Percentiles rank a stretch among this genome's conserved stretches.
Conservation (phyloP, 495 filamentous ascomycete species). For the Letharia lupina region DNA sequence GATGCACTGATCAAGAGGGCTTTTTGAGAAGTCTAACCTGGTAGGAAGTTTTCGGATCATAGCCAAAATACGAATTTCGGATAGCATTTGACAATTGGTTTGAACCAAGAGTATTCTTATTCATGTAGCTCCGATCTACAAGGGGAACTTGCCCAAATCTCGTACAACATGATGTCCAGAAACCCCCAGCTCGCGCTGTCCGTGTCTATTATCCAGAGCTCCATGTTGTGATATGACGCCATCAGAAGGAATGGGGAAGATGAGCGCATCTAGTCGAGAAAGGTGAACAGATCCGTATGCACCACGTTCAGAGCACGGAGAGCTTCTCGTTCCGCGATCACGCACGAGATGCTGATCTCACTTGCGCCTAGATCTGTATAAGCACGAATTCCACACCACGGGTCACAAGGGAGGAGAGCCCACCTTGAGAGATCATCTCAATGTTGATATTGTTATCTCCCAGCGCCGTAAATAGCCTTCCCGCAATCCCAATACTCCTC, state of each 20-base stretch:
- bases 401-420: background rate
- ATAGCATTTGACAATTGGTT: too few species aligned
- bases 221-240: background rate
- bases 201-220: background rate
- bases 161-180: background rate
- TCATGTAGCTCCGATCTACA: too few species aligned
- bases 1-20: too few species aligned
- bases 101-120: too few species aligned
- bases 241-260: background rate
- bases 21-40: too few species aligned
- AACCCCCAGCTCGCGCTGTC: background rate
- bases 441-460: conserved; percentile 38
- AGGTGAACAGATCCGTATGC: conserved; percentile 82
- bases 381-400: background rate
- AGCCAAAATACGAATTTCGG: too few species aligned
- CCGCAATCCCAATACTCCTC: conserved; percentile 84
- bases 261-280: conserved; percentile 36
- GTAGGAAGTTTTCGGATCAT: too few species aligned
- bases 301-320: conserved; percentile 88
- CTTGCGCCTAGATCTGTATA: conserved; percentile 60
- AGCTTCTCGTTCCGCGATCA: conserved; percentile 84
- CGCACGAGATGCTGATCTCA: conserved; percentile 98
- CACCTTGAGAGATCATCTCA: conserved; percentile 25
- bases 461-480: conserved; percentile 80
- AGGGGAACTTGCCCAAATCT: too few species aligned